Conservation (phyloP, 352 stramenopile genomes). For the Phytophthora nicotianae region DNA sequence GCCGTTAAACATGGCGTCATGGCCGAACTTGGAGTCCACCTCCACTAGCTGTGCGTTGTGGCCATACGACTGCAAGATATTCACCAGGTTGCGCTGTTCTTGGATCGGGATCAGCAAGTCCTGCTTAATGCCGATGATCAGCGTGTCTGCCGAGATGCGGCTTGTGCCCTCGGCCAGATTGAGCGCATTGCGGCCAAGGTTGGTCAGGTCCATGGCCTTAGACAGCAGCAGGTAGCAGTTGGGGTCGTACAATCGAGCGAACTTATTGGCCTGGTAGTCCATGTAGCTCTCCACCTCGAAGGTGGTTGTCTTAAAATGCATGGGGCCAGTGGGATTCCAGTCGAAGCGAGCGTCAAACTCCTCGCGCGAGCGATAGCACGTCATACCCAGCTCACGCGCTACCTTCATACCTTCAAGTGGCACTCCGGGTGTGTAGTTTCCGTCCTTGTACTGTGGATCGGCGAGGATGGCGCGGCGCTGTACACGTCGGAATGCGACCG, state of each 20-base stretch:
- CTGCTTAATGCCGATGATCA: slow-evolving; percentile 86
- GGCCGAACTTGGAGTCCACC: slow-evolving; percentile 86
- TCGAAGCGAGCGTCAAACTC: slow-evolving; percentile 89
- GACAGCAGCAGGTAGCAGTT: slow-evolving; percentile 91
- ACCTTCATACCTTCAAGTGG: slow-evolving; percentile 84
- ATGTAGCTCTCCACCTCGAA: slow-evolving; percentile 93
- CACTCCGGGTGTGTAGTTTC: slow-evolving; percentile 66
- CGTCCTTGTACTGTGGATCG: slow-evolving; percentile 81
- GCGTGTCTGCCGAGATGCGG: slow-evolving; percentile 64
- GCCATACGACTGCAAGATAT: slow-evolving; percentile 84
- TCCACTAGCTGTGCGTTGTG: slow-evolving; percentile 66
- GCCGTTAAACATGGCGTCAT: slow-evolving; percentile 88
- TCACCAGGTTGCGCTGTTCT: slow-evolving; percentile 80
- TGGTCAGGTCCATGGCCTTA: slow-evolving; percentile 88
- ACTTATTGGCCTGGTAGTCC: slow-evolving; percentile 89
- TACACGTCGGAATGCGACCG: slow-evolving; percentile 83
- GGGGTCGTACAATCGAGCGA: slow-evolving; percentile 82
- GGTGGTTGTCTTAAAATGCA: slow-evolving; percentile 76
- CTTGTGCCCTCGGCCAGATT: slow-evolving; percentile 79
- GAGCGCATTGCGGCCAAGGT: slow-evolving; percentile 67
- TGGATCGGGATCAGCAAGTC: slow-evolving; percentile 86
- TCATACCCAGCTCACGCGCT: slow-evolving; percentile 86
- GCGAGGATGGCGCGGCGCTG: slow-evolving; percentile 84
- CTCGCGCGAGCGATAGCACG: slow-evolving; percentile 88
- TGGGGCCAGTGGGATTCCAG: slow-evolving; percentile 77